Base-by-base conservation (phyloP, 768 basidiomycete species). In the Panaeolus cyanescens region DNA sequence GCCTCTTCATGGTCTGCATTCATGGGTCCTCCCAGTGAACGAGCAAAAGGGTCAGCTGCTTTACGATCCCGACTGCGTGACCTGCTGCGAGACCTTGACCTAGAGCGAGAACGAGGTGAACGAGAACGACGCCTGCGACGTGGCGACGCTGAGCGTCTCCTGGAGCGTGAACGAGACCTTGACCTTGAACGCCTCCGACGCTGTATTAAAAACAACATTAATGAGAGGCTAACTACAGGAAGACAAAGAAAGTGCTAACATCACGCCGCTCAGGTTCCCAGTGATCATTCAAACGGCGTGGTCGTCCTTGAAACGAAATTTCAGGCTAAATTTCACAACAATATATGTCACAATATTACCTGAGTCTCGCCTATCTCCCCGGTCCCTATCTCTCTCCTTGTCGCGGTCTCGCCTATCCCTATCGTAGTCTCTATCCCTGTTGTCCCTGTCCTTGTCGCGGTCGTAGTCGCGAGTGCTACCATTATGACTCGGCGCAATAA, bases 1-100 rank as follows among this genome's bases (percentile, higher is more conserved):
- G 96, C 96, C 71, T 97, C 96, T 80, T 96, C 93, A 65, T 93
- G 91, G 22, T 89, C 86, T 25, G 93, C 93, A 65, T 95, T 94
- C 85, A 94, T 92, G 2, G 92, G 93, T 0, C 92, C 92, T 12
- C 92, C 92, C 33, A 94, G 87, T 7, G 92, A 93, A 63, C 89
- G 89, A 7, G 90, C 77, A 68, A 93, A 91, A 5, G 88, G 72
- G 64, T 92, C 91, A 4, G 80, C 73, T 55, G 82, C 67, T 71
- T 85, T 86, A 65, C 83, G 82, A 63, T 86, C 85, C 58, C 89
- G 82, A 67, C 86, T 88, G 31, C 89, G 87, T 33, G 90, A 91
- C 56, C 86, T 85, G 50, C 83, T 83, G 59, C 85, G 80, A 40
- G 87, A 84, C 56, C 83, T 81, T 32, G 87, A 84, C 20, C 86